A percentile compares a stretch with the other conserved stretches of the same genome.
These are phyloP conservation scores for Barnettozyma wickerhamii DNA, from an alignment of 805 yeast species.

Conservation along the genomic window DNA sequence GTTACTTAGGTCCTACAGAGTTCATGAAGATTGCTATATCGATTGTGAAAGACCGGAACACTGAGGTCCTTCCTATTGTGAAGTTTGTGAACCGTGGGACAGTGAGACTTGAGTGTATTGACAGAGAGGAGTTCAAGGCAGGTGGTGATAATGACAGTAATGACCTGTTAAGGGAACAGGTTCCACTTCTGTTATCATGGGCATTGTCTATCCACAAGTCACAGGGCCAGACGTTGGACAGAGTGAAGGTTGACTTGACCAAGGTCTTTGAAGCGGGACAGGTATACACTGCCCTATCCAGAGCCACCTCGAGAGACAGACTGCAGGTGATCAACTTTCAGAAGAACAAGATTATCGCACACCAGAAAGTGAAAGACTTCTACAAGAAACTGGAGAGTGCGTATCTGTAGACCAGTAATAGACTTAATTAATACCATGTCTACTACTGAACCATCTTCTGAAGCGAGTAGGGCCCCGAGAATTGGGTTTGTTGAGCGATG, in stretches of 20 bases:
- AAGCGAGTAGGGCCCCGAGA: too few species aligned
- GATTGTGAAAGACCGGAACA: conserved; percentile 15
- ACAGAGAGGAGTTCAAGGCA: conserved; percentile 33
- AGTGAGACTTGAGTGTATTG: conserved; percentile 30
- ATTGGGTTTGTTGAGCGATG: too few species aligned
- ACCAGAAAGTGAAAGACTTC: conserved; percentile 56
- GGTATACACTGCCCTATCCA: conserved; percentile 75
- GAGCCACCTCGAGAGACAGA: conserved; percentile 66
- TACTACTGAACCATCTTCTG: too few species aligned
- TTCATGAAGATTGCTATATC: conserved; percentile 16
- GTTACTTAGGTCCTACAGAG: conserved; percentile 12
- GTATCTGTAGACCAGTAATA: background rate
- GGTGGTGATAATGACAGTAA: conserved; percentile 30
- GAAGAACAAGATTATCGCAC: conserved; percentile 51
- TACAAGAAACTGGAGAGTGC: conserved; percentile 39
- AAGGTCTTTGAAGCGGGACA: conserved; percentile 77
- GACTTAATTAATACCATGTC: background rate
- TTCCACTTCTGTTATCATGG: conserved; percentile 76
- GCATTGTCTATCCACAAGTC: conserved; percentile 82
- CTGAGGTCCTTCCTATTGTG: conserved; percentile 29
- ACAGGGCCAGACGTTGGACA: conserved; percentile 76
- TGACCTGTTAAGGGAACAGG: conserved; percentile 43
- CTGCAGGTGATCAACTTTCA: conserved; percentile 65
- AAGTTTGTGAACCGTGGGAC: conserved; percentile 28
- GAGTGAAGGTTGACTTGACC: conserved; percentile 64